Percentiles rank a stretch among this genome's conserved stretches.
phyloP scores from a whole-genome alignment of 176 grass and related monocot species.

The Pharus latifolius region DNA sequence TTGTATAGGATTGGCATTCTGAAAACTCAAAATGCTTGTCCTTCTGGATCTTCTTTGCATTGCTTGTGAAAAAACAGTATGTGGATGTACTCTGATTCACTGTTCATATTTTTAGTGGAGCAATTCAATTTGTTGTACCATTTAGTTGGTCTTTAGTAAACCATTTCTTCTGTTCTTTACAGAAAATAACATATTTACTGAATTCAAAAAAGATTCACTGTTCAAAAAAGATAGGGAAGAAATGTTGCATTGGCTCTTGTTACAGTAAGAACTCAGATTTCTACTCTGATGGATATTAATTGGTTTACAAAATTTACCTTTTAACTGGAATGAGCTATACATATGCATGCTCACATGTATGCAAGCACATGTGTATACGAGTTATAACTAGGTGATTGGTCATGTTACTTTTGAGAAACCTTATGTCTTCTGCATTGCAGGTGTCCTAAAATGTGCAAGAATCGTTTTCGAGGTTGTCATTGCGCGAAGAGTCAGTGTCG shows the following conservation, averaged over 20 bases:
- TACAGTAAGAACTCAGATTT: background rate
- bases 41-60: background rate
- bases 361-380: background rate
- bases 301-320: background rate
- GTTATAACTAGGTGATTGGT: background rate
- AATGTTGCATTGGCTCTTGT: background rate
- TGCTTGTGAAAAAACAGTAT: background rate
- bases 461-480: constrained; percentile 91
- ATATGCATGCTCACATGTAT: background rate
- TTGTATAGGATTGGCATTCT: background rate
- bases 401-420: background rate
- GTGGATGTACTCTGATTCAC: background rate
- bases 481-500: constrained; percentile 97
- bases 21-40: background rate
- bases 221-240: background rate
- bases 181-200: background rate
- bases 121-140: background rate
- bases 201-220: background rate
- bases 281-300: constrained; percentile 2
- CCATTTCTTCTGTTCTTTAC: background rate
- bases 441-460: constrained; percentile 96
- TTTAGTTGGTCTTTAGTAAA: background rate
- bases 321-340: background rate
- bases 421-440: constrained; percentile 40
- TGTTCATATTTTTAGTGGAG: background rate